Evolutionary conservation across 1,284 basidiomycete genomes (phyloP).

Genomic region (Wallemia ichthyophaga): DNA sequence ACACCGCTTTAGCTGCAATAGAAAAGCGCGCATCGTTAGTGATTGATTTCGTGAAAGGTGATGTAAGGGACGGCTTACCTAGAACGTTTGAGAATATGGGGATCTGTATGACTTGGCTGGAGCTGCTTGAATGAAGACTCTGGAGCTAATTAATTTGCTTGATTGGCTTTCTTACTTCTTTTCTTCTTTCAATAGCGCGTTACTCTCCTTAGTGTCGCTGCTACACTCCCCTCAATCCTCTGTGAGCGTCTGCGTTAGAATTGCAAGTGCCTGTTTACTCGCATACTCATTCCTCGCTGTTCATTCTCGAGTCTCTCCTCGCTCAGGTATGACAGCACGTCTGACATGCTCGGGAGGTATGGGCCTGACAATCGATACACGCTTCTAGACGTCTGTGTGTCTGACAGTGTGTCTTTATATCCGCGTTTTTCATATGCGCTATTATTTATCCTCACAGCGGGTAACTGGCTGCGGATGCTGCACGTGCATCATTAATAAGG

Average conservation of each 20-base stretch:
- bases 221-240: not conserved
- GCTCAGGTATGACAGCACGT: not conserved
- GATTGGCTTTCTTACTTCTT: not conserved
- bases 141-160: too few relatives aligned
- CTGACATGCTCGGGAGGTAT: not conserved
- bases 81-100: not conserved
- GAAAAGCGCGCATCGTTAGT: not conserved
- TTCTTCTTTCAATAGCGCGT: too few relatives aligned
- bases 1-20: not conserved
- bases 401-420: not conserved
- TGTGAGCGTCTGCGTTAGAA: not conserved
- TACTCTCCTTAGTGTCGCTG: not conserved
- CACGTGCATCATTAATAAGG: too few relatives aligned
- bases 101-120: too few relatives aligned
- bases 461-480: too few relatives aligned
- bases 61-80: not conserved
- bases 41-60: not conserved
- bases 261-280: not conserved
- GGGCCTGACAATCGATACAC: not conserved
- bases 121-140: too few relatives aligned
- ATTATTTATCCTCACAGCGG: too few relatives aligned
- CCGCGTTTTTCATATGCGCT: too few relatives aligned
- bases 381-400: too few relatives aligned
- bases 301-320: not conserved
- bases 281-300: not conserved